These are phyloP conservation scores for Tetraselmis chui DNA, from an alignment of 139 green algal species.

Conservation along the genomic window DNA sequence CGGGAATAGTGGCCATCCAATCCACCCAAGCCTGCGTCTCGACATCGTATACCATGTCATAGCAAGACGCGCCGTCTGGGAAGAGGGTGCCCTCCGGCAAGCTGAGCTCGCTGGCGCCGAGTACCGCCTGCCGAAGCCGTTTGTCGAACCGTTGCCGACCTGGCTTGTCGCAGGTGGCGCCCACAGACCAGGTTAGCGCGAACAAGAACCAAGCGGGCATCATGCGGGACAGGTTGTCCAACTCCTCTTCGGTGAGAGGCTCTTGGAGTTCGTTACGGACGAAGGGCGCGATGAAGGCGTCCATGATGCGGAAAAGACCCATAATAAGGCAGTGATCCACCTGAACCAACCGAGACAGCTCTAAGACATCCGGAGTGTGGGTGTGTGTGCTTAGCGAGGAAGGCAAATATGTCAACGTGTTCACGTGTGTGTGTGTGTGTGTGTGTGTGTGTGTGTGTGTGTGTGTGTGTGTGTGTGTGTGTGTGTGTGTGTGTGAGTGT, in stretches of 20 bases:
- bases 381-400: too few relatives aligned
- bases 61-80: constrained; percentile 4
- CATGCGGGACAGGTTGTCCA: constrained; percentile 20
- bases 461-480: too few relatives aligned
- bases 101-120: background rate
- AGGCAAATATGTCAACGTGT: too few relatives aligned
- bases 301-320: constrained; percentile 67
- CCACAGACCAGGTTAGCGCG: constrained; percentile 63
- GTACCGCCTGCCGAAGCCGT: constrained; percentile 32
- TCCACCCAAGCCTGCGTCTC: constrained; percentile 44
- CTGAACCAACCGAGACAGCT: too few relatives aligned
- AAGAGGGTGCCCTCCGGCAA: constrained; percentile 1
- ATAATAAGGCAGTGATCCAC: constrained; percentile 58
- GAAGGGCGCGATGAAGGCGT: constrained; percentile 41
- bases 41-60: constrained; percentile 25
- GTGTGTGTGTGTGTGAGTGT: too few relatives aligned
- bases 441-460: too few relatives aligned
- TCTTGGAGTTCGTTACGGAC: constrained; percentile 27
- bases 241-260: constrained; percentile 38
- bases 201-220: constrained; percentile 64
- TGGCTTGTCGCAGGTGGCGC: constrained; percentile 57
- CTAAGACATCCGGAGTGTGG: too few relatives aligned
- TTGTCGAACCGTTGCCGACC: constrained; percentile 49
- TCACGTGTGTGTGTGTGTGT: too few relatives aligned
- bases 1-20: constrained; percentile 64